Evolutionary conservation across 768 basidiomycete genomes (phyloP).

Genomic region (Suillus bovinus): DNA sequence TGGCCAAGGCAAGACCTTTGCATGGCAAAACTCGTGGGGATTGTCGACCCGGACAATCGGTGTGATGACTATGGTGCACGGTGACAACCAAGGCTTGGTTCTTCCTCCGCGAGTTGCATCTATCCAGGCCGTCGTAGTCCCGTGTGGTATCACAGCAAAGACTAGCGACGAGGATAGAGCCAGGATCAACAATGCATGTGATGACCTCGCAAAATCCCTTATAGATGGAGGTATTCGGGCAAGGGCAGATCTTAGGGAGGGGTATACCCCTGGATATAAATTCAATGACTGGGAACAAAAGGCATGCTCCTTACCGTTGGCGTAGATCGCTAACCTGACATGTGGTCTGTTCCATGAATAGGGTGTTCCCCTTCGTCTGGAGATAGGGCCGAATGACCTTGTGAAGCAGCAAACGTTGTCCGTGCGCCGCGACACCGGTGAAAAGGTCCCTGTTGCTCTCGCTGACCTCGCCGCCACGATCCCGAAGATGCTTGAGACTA

Average conservation of each 20-base stretch:
- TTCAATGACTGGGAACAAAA: slow-evolving; percentile 99
- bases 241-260: slow-evolving; percentile 90
- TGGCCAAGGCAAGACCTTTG: slow-evolving; percentile 69
- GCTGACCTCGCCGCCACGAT: slow-evolving; percentile 50
- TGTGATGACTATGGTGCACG: slow-evolving; percentile 99
- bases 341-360: slow-evolving; percentile 30
- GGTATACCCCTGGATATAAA: slow-evolving; percentile 98
- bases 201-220: slow-evolving; percentile 72
- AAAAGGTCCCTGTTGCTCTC: slow-evolving; percentile 56
- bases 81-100: slow-evolving; percentile 96
- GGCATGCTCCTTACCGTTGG: slow-evolving; percentile 41
- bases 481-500: slow-evolving; percentile 71
- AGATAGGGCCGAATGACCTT: slow-evolving; percentile 94
- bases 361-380: slow-evolving; percentile 97
- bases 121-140: slow-evolving; percentile 88
- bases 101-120: slow-evolving; percentile 97
- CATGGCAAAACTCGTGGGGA: slow-evolving; percentile 99
- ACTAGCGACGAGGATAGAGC: slow-evolving; percentile 65
- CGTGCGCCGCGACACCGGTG: slow-evolving; percentile 81
- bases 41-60: slow-evolving; percentile 94
- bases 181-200: slow-evolving; percentile 75
- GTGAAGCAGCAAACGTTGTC: slow-evolving; percentile 77
- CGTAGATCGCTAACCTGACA: slow-evolving; percentile 1
- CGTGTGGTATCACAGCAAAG: slow-evolving; percentile 92
- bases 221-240: slow-evolving; percentile 76